phyloP scores from a whole-genome alignment of 2,329 filamentous ascomycete species.

The Fusarium algeriense region DNA sequence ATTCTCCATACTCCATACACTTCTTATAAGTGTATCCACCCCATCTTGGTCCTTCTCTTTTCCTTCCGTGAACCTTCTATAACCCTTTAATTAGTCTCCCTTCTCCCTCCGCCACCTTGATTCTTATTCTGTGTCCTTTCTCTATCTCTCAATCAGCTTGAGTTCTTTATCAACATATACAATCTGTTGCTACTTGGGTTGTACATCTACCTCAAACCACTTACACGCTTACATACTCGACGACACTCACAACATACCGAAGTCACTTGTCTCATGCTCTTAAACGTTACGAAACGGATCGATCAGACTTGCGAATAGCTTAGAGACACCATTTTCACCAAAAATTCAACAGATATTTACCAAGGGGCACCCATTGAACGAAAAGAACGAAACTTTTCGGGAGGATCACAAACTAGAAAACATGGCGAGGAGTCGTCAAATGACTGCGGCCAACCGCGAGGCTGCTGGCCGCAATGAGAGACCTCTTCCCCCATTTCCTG shows the following conservation, averaged over 20 bases:
- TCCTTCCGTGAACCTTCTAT: slow-evolving; percentile 46
- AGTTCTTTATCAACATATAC: slow-evolving; percentile 4
- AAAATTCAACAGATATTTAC: not conserved
- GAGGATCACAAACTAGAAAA: slow-evolving; percentile 31
- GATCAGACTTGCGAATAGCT: slow-evolving; percentile 19
- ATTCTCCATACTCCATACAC: slow-evolving; percentile 9
- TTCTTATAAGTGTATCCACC: slow-evolving; percentile 53
- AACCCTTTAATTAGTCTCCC: slow-evolving; percentile 44
- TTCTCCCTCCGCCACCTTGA: slow-evolving; percentile 31
- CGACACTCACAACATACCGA: slow-evolving; percentile 15
- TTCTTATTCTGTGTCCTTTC: slow-evolving; percentile 18
- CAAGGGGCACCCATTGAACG: slow-evolving; percentile 5
- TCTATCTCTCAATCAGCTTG: slow-evolving; percentile 20
- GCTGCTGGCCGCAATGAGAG: slow-evolving; percentile 40
- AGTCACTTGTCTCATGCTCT: slow-evolving; percentile 21
- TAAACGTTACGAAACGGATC: slow-evolving; percentile 13
- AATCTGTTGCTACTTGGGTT: slow-evolving; percentile 9
- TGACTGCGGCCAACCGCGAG: slow-evolving; percentile 42
- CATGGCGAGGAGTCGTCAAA: slow-evolving; percentile 49
- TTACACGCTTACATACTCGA: slow-evolving; percentile 12
- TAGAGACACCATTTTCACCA: not conserved
- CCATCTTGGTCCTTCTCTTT: slow-evolving; percentile 47
- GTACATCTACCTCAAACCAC: not conserved
- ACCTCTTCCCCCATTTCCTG: slow-evolving; percentile 53
- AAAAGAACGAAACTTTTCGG: slow-evolving; percentile 9